phyloP scores from a whole-genome alignment of 768 basidiomycete genomes.

The Suillus occidentalis region DNA sequence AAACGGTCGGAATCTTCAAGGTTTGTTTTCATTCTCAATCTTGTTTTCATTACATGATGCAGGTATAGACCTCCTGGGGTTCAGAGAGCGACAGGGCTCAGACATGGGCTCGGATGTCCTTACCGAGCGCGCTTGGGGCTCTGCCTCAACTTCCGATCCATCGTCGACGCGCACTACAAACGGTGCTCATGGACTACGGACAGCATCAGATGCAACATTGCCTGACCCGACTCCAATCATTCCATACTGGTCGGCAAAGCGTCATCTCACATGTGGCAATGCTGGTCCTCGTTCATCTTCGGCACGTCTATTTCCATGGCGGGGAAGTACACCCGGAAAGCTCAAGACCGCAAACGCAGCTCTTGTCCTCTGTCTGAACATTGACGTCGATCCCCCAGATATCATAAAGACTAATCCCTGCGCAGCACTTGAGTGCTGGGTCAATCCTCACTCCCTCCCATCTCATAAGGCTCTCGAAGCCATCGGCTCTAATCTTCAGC shows the following conservation, averaged over 20 bases:
- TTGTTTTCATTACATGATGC: conserved; percentile 9
- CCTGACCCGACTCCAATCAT: conserved; percentile 57
- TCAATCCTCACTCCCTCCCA: conserved; percentile 91
- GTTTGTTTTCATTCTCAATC: conserved; percentile 16
- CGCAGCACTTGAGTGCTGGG: conserved; percentile 94
- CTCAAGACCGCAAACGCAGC: conserved; percentile 90
- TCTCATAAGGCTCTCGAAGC: conserved; percentile 92
- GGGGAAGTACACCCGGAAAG: conserved; percentile 75
- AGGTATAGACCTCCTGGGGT: conserved; percentile 22
- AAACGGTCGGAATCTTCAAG: conserved; percentile 27
- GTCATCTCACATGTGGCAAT: conserved; percentile 89
- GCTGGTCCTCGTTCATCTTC: conserved; percentile 69
- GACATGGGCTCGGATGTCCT: conserved; percentile 51
- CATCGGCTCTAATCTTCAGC: conserved; percentile 89
- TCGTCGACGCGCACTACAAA: conserved; percentile 40
- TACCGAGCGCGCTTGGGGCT: conserved; percentile 52
- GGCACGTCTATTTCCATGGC: conserved; percentile 73
- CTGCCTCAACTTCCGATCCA: conserved; percentile 49
- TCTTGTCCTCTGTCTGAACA: conserved; percentile 90
- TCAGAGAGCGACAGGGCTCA: conserved; percentile 21
- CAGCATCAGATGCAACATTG: conserved; percentile 47
- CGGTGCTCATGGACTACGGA: conserved; percentile 36
- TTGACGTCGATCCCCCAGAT: conserved; percentile 97
- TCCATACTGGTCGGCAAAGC: conserved; percentile 85
- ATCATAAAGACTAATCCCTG: conserved; percentile 97